These are phyloP conservation scores for Drosera spatulata DNA, from an alignment of 179 eudicot species.

Conservation along the genomic window DNA sequence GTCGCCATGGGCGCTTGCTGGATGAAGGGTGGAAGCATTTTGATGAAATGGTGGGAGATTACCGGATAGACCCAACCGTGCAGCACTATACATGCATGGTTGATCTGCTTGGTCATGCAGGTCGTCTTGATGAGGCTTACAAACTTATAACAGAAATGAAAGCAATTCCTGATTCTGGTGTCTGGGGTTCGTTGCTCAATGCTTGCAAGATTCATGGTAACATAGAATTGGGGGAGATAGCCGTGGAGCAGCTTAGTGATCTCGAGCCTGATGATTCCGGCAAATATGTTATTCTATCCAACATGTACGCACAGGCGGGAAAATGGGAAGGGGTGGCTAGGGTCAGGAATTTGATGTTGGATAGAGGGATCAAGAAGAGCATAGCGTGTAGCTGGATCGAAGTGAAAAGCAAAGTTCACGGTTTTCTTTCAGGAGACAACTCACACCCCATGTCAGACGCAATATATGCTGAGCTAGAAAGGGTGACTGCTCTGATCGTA, in stretches of 20 bases:
- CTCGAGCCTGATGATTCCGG: constrained; percentile 38
- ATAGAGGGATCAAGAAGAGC: constrained; percentile 30
- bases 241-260: constrained; percentile 31
- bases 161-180: constrained; percentile 29
- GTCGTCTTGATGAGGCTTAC: constrained; percentile 29
- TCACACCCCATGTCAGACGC: constrained; percentile 23
- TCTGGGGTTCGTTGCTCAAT: constrained; percentile 41
- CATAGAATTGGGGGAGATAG: constrained; percentile 35
- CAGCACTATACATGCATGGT: constrained; percentile 41
- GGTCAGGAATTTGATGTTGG: constrained; percentile 29
- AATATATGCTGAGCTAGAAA: constrained; percentile 28
- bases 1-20: constrained; percentile 68
- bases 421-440: constrained; percentile 37
- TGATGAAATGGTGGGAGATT: constrained; percentile 40
- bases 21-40: constrained; percentile 51
- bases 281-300: constrained; percentile 33
- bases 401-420: constrained; percentile 32
- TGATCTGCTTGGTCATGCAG: constrained; percentile 43
- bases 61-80: constrained; percentile 28
- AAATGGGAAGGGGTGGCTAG: constrained; percentile 46
- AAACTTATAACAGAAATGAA: constrained; percentile 30
- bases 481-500: constrained; percentile 19
- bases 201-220: constrained; percentile 35
- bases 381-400: constrained; percentile 40
- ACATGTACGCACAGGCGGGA: constrained; percentile 42